Conservation (phyloP, 805 yeast genomes). For the Yarrowia porcina region DNA sequence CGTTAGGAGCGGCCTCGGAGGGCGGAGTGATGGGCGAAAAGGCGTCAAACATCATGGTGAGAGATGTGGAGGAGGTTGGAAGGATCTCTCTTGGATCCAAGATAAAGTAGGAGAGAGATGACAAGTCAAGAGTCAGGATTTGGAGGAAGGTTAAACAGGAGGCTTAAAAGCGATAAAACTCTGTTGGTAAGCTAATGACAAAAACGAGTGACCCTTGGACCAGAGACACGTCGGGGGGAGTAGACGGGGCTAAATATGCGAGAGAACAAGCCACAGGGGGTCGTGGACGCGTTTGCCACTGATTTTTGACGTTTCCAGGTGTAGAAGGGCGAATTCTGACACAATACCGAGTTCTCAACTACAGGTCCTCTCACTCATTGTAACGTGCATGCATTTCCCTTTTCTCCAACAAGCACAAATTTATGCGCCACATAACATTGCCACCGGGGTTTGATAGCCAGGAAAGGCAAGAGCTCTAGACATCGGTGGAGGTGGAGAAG, state of each 20-base stretch:
- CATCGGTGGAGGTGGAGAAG: not conserved
- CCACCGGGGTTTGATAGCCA: slow-evolving; percentile 1
- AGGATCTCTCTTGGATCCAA: not conserved
- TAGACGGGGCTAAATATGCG: not conserved
- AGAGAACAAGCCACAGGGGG: not conserved
- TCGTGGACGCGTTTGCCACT: not conserved
- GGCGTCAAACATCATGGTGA: slow-evolving; percentile 6
- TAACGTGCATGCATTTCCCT: not conserved
- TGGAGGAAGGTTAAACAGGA: slow-evolving; percentile 2
- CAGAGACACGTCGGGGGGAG: not conserved
- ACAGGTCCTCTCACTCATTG: not conserved
- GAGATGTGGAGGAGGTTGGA: not conserved
- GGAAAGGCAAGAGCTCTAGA: not conserved
- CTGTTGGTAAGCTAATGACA: slow-evolving; percentile 15
- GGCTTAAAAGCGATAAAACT: not conserved
- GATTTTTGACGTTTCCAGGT: not conserved
- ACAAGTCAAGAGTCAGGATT: not conserved
- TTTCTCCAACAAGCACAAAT: not conserved
- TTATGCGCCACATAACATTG: slow-evolving; percentile 4
- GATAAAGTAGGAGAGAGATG: not conserved
- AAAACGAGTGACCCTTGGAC: not conserved
- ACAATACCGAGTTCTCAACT: not conserved
- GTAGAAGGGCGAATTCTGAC: not conserved
- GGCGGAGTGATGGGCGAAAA: slow-evolving; percentile 40
- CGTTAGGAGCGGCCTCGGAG: slow-evolving; percentile 54